Evolutionary conservation across 1,284 basidiomycete species (phyloP).

Genomic region (Moniliella sp.): DNA sequence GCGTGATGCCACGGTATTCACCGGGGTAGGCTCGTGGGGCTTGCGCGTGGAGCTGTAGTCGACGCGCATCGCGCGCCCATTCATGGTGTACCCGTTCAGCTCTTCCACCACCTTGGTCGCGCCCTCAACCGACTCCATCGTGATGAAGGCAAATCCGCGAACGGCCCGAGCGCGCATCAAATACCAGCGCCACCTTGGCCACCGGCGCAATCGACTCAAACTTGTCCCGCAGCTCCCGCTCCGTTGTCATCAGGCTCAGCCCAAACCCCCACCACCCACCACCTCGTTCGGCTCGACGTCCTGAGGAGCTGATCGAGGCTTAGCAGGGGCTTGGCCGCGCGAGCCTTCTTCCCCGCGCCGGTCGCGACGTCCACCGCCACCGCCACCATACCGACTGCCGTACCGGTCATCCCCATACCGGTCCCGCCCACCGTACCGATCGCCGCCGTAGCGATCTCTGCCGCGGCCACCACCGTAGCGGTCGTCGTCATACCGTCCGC

Average conservation of each 20-base stretch:
- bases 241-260: slow-evolving; percentile 78
- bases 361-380: no score
- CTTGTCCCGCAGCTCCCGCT: slow-evolving; percentile 79
- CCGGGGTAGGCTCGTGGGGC: slow-evolving; percentile 89
- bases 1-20: slow-evolving; percentile 45
- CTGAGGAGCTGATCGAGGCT: slow-evolving; percentile 2
- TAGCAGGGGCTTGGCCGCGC: no score
- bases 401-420: no score
- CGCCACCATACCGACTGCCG: no score
- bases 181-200: slow-evolving; percentile 76
- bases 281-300: slow-evolving; percentile 60
- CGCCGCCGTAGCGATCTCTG: no score
- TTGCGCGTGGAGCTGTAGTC: slow-evolving; percentile 63
- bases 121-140: slow-evolving; percentile 67
- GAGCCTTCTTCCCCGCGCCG: no score
- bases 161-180: slow-evolving; percentile 97
- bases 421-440: no score
- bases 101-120: slow-evolving; percentile 68
- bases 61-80: no score
- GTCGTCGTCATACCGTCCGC: no score
- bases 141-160: slow-evolving; percentile 90
- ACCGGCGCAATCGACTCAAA: slow-evolving; percentile 70
- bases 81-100: no score
- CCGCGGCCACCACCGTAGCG: no score
- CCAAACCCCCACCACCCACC: slow-evolving; percentile 84